Conservation (phyloP, 2,329 filamentous ascomycete genomes). For the Pseudogymnoascus sp. region DNA sequence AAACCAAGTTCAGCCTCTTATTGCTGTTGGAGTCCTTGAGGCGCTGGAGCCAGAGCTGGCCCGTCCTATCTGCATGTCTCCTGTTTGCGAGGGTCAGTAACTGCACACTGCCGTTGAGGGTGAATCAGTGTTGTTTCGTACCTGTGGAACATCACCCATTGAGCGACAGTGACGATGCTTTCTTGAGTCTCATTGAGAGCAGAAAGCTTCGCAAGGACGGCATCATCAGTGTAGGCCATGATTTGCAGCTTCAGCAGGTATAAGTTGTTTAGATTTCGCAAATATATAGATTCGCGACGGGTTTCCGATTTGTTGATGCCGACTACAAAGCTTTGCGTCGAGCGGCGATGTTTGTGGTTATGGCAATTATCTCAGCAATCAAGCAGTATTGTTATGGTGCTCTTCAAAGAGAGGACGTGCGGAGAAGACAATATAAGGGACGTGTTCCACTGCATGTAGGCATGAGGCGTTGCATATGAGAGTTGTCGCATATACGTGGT, state of each 20-base stretch:
- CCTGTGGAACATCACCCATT: slow-evolving; percentile 99
- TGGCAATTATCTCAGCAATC: slow-evolving; percentile 5
- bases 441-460: neutral
- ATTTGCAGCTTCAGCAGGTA: slow-evolving; percentile 16
- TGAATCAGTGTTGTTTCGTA: slow-evolving; percentile 35
- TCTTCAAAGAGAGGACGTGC: neutral
- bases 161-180: slow-evolving; percentile 88
- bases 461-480: neutral
- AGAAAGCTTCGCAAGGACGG: slow-evolving; percentile 87
- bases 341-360: neutral
- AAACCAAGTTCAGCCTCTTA: slow-evolving; percentile 84
- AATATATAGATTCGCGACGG: slow-evolving; percentile 3
- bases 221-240: slow-evolving; percentile 96
- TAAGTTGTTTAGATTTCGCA: neutral
- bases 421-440: neutral
- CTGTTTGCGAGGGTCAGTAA: slow-evolving; percentile 41
- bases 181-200: slow-evolving; percentile 96
- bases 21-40: slow-evolving; percentile 79
- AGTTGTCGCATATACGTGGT: slow-evolving; percentile 6
- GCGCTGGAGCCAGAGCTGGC: slow-evolving; percentile 82
- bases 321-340: slow-evolving; percentile 6
- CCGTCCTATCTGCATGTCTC: slow-evolving; percentile 85
- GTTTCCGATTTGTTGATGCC: slow-evolving; percentile 1
- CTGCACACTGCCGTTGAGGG: neutral
- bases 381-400: neutral